phyloP scores from a whole-genome alignment of 129 eudicot genomes.

The Logfia minima region DNA sequence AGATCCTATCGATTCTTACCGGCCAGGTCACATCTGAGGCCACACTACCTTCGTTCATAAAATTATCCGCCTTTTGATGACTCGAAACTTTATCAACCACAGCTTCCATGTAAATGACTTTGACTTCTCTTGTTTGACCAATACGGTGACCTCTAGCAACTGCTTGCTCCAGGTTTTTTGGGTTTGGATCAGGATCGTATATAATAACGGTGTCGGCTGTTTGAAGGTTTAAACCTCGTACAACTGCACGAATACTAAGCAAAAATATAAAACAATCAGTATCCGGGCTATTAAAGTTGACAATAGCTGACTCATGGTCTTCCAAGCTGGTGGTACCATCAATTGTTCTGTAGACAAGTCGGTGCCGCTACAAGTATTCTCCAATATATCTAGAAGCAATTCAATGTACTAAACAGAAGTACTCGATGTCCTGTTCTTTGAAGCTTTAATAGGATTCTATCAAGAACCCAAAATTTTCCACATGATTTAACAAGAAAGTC shows the following conservation, averaged over 20 bases:
- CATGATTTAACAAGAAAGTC: conserved; percentile 91
- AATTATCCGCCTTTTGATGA: conserved; percentile 79
- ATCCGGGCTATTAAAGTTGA: conserved; percentile 74
- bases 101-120: conserved; percentile 93
- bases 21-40: too few relatives aligned
- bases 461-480: conserved; percentile 83
- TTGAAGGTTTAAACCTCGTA: conserved; percentile 88
- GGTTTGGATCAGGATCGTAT: conserved; percentile 96
- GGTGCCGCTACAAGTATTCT: conserved; percentile 92
- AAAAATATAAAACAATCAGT: conserved; percentile 88
- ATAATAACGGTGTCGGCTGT: conserved; percentile 90
- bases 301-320: conserved; percentile 90
- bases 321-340: conserved; percentile 91
- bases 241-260: conserved; percentile 91
- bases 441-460: conserved; percentile 76
- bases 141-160: conserved; percentile 97
- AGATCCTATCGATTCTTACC: conserved; percentile 94
- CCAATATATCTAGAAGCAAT: conserved; percentile 78
- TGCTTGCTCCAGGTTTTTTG: conserved; percentile 95
- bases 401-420: conserved; percentile 87
- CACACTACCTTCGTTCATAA: conserved; percentile 52
- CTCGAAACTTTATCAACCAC: conserved; percentile 86
- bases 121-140: conserved; percentile 93
- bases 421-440: conserved; percentile 91
- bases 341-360: conserved; percentile 80